phyloP scores from a whole-genome alignment of 306 rosid genomes.

The Cucurbita maxima region DNA sequence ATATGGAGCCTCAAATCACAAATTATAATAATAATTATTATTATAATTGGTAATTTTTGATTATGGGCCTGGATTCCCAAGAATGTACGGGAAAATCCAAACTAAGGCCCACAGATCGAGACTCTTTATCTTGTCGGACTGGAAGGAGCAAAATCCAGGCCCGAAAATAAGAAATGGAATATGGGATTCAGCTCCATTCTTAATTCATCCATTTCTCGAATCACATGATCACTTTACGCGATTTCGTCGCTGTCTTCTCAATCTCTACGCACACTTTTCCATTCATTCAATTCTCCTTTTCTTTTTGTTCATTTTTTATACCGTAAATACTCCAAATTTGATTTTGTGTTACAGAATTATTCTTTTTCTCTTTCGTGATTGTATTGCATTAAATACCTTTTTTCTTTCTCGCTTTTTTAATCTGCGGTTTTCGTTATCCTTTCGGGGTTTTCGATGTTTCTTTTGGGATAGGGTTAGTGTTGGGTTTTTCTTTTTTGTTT shows the following conservation, averaged over 20 bases:
- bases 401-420: not conserved
- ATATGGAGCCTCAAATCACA: too few species aligned
- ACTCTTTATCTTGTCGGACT: constrained; percentile 3
- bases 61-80: not conserved
- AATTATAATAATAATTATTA: too few species aligned
- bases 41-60: too few species aligned
- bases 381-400: not conserved
- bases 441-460: constrained; percentile 6
- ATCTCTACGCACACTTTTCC: too few species aligned
- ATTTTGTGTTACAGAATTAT: not conserved
- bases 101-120: not conserved
- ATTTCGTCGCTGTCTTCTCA: not conserved
- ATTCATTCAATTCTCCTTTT: not conserved
- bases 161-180: not conserved
- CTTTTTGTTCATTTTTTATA: not conserved
- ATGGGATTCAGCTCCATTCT: not conserved
- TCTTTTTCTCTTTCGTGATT: not conserved
- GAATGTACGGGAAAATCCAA: not conserved
- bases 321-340: not conserved
- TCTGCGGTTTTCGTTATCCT: not conserved
- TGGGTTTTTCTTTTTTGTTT: not conserved
- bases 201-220: not conserved
- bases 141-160: constrained; percentile 4
- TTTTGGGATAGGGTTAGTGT: not conserved
- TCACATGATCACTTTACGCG: not conserved